These are phyloP conservation scores for Silene conica DNA, from an alignment of 148 eudicot genomes.

Conservation along the genomic window DNA sequence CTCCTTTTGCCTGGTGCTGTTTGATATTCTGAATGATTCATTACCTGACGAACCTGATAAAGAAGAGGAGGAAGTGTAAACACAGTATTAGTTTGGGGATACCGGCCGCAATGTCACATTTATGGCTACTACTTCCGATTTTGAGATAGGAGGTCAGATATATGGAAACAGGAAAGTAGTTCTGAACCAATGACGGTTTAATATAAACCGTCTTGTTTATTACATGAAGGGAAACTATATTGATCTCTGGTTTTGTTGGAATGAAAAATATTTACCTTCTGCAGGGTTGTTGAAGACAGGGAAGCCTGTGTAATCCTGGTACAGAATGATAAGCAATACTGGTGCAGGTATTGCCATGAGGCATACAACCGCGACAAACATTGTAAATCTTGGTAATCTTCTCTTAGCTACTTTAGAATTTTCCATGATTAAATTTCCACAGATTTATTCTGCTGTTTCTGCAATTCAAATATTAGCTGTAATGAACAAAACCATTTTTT, in stretches of 20 bases:
- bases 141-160: too few relatives aligned
- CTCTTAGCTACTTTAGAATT: background rate
- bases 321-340: background rate
- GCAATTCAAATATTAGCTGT: background rate
- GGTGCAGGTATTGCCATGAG: background rate
- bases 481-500: background rate
- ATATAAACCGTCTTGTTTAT: too few relatives aligned
- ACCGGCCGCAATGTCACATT: too few relatives aligned
- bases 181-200: too few relatives aligned
- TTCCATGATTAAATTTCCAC: background rate
- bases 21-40: background rate
- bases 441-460: background rate
- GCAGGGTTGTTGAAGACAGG: background rate
- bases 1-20: background rate
- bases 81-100: background rate
- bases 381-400: background rate
- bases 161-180: too few relatives aligned
- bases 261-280: background rate
- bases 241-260: too few relatives aligned
- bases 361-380: background rate
- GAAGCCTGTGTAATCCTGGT: background rate
- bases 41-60: background rate
- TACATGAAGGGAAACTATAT: too few relatives aligned
- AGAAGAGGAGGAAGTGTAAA: background rate
- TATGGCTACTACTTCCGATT: too few relatives aligned